Conservation (phyloP, 140 eudicot species). For the Bidens hawaiensis region DNA sequence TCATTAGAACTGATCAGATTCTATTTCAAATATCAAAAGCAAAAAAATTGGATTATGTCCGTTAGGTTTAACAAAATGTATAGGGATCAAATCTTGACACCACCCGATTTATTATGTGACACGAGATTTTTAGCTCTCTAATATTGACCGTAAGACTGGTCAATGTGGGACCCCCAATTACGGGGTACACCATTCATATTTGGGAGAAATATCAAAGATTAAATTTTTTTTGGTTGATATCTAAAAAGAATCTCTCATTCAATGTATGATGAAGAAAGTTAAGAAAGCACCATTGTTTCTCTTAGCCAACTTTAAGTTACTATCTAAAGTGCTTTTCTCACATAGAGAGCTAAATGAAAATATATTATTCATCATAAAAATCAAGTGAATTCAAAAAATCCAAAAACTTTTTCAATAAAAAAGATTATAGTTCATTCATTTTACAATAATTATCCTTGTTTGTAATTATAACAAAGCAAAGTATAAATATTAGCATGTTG, state of each 20-base stretch:
- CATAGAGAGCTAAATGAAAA: background rate
- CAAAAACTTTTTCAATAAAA: background rate
- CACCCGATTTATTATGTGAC: no score
- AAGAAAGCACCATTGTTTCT: background rate
- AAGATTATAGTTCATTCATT: background rate
- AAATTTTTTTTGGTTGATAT: background rate
- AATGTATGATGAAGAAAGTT: conserved; percentile 3
- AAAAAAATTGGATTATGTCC: no score
- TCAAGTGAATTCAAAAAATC: background rate
- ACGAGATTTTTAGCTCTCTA: no score
- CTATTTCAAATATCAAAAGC: no score
- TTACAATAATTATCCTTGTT: background rate
- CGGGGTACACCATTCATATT: no score
- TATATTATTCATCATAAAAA: background rate
- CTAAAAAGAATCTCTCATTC: background rate
- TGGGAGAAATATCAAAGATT: background rate
- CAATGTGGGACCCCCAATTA: no score
- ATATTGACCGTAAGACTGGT: no score
- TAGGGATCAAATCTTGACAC: no score
- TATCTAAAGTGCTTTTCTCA: background rate
- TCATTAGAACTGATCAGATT: no score
- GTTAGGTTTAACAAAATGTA: no score
- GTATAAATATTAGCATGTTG: background rate
- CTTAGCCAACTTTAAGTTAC: background rate
- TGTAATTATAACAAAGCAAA: background rate